Evolutionary conservation across 2,329 filamentous ascomycete species (phyloP).

Genomic region (Elsinoe fawcettii): DNA sequence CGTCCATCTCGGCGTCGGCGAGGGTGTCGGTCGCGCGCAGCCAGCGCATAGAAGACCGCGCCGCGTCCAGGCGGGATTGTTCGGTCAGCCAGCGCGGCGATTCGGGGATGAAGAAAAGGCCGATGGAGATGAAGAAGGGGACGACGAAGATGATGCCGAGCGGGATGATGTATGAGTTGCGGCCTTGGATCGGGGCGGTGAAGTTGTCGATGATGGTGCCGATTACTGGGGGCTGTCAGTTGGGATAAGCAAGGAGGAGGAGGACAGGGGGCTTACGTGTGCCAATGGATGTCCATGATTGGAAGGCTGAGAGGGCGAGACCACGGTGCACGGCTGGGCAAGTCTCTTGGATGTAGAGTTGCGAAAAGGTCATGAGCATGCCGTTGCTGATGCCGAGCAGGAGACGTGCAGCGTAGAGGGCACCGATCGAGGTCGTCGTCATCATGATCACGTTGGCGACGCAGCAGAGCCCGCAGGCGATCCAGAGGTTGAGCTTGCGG

Average conservation of each 20-base stretch:
- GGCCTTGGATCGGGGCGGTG: conserved; percentile 26
- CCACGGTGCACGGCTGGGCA: conserved; percentile 45
- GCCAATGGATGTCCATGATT: conserved; percentile 43
- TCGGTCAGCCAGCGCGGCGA: conserved; percentile 37
- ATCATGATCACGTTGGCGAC: conserved; percentile 52
- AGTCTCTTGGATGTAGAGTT: conserved; percentile 45
- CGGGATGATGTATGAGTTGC: conserved; percentile 38
- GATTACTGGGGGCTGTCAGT: conserved; percentile 23
- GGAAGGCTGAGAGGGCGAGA: conserved; percentile 42
- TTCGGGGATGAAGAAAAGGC: conserved; percentile 35
- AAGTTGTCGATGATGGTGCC: conserved; percentile 49
- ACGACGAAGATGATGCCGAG: conserved; percentile 49
- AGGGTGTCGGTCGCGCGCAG: conserved; percentile 19
- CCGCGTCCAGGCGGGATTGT: conserved; percentile 18
- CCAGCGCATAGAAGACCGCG: conserved; percentile 20
- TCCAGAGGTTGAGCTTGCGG: conserved; percentile 39
- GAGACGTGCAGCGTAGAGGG: conserved; percentile 48
- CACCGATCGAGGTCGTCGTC: conserved; percentile 45
- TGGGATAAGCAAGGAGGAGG: not conserved
- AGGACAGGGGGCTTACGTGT: conserved; percentile 18
- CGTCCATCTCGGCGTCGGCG: conserved; percentile 20
- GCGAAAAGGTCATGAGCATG: conserved; percentile 50
- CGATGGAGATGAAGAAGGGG: conserved; percentile 39
- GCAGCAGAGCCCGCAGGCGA: conserved; percentile 44
- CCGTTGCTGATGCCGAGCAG: conserved; percentile 51